A percentile compares a stretch with the other conserved stretches of the same genome.
These are phyloP conservation scores for Eimeria mitis DNA, from an alignment of 169 alveolate genomes.

Conservation along the genomic window DNA sequence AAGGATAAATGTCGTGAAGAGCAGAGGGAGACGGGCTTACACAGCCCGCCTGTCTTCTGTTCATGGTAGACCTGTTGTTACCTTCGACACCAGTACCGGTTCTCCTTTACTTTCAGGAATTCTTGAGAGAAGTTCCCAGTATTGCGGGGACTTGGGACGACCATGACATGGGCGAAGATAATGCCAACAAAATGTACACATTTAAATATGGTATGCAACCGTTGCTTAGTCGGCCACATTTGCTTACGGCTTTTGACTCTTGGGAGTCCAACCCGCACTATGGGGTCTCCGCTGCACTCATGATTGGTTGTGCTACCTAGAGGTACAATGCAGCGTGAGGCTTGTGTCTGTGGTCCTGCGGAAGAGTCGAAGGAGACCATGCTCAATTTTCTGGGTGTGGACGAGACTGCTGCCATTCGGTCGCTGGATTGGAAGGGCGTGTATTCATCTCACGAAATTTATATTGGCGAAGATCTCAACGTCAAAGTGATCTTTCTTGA, in stretches of 20 bases:
- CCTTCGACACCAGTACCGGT: background rate
- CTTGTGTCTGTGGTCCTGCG: background rate
- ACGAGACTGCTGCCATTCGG: slow-evolving; percentile 46
- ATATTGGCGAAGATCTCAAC: slow-evolving; percentile 40
- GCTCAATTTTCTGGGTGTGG: slow-evolving; percentile 66
- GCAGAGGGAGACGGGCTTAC: background rate
- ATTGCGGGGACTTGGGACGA: slow-evolving; percentile 78
- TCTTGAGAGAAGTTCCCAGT: slow-evolving; percentile 27
- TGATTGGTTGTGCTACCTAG: background rate
- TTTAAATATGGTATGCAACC: slow-evolving; percentile 62
- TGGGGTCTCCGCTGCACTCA: background rate
- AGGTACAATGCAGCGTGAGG: background rate
- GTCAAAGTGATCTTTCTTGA: slow-evolving; percentile 60
- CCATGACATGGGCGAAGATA: slow-evolving; percentile 81
- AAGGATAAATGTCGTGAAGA: background rate
- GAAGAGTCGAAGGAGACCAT: slow-evolving; percentile 59
- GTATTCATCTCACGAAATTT: slow-evolving; percentile 49
- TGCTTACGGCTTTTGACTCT: background rate
- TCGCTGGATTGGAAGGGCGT: slow-evolving; percentile 69
- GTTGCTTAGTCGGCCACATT: background rate
- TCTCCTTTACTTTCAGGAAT: slow-evolving; percentile 32
- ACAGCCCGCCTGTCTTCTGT: background rate
- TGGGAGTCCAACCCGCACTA: background rate
- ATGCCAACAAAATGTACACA: slow-evolving; percentile 53
- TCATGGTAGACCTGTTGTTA: background rate